Percentiles rank a stretch among this genome's conserved stretches.
Conservation (phyloP, 345 rosid species). For the Salix udensis region DNA sequence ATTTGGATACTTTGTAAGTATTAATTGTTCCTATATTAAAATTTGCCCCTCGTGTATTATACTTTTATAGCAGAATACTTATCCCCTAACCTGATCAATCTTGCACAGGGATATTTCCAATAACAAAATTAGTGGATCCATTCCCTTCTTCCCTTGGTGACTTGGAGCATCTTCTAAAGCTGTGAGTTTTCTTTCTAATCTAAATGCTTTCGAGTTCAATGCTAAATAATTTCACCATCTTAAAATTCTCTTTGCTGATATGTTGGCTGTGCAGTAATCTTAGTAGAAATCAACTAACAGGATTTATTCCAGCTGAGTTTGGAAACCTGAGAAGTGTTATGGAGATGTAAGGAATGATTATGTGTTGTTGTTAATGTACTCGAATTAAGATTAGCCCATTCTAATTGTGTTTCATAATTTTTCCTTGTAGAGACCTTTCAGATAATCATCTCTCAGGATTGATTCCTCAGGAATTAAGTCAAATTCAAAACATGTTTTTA, state of each 20-base stretch:
- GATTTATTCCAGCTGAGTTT: conserved; percentile 77
- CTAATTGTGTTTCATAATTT: conserved; percentile 14
- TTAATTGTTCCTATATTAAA: not conserved
- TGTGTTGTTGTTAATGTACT: not conserved
- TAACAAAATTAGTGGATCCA: conserved; percentile 71
- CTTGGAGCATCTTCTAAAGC: conserved; percentile 88
- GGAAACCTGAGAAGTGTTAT: conserved; percentile 80
- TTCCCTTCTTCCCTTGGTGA: conserved; percentile 95
- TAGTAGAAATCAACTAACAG: conserved; percentile 68
- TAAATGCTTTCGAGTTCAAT: not conserved
- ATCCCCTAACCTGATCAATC: not conserved
- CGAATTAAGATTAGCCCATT: not conserved
- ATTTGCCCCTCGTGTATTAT: conserved; percentile 7
- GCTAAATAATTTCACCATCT: conserved; percentile 7
- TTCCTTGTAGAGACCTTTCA: conserved; percentile 73
- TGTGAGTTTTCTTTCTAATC: conserved; percentile 44
- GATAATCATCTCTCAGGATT: conserved; percentile 69
- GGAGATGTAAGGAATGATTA: conserved; percentile 65
- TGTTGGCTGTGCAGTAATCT: conserved; percentile 49
- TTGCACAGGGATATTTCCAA: conserved; percentile 71
- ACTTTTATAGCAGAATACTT: not conserved
- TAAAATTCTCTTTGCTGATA: conserved; percentile 9
- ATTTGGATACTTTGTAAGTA: conserved; percentile 86
- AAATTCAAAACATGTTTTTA: conserved; percentile 60
- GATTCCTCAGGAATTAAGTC: conserved; percentile 79